Percentiles rank a stretch among this genome's conserved stretches.
Conservation (phyloP, 73 alveolate species). For the Paramecium sexaurelia region DNA sequence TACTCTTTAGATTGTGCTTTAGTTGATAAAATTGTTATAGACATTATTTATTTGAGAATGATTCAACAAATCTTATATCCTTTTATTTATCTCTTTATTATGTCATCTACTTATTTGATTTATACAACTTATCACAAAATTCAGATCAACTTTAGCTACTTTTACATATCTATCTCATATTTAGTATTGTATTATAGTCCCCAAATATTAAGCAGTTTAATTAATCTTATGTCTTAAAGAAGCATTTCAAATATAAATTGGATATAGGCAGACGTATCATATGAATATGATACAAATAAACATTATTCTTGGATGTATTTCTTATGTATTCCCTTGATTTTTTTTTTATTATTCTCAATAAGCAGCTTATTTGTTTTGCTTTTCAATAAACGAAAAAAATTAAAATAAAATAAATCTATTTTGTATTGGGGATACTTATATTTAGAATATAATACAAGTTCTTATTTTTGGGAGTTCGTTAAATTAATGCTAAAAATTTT, state of each 20-base stretch:
- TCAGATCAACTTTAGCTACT: not conserved
- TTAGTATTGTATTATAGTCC: not conserved
- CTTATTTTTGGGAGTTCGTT: constrained; percentile 14
- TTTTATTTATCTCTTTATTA: not conserved
- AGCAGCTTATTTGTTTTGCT: not conserved
- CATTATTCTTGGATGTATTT: not conserved
- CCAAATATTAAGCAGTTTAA: not conserved
- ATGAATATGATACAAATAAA: not conserved
- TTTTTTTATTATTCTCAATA: not conserved
- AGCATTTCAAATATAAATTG: not conserved
- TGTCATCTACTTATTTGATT: not conserved
- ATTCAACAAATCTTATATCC: not conserved
- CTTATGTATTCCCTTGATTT: not conserved
- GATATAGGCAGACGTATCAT: not conserved
- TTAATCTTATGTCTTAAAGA: not conserved
- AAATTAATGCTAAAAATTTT: not conserved
- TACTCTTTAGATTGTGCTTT: not conserved
- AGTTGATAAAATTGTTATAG: not conserved
- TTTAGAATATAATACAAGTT: not conserved
- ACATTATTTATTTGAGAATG: not conserved
- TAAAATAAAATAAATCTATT: not conserved
- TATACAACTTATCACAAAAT: not conserved
- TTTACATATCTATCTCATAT: not conserved
- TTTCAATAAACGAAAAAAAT: not conserved
- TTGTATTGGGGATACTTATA: not conserved